phyloP scores from a whole-genome alignment of 345 rosid genomes.

The Pistacia atlantica region DNA sequence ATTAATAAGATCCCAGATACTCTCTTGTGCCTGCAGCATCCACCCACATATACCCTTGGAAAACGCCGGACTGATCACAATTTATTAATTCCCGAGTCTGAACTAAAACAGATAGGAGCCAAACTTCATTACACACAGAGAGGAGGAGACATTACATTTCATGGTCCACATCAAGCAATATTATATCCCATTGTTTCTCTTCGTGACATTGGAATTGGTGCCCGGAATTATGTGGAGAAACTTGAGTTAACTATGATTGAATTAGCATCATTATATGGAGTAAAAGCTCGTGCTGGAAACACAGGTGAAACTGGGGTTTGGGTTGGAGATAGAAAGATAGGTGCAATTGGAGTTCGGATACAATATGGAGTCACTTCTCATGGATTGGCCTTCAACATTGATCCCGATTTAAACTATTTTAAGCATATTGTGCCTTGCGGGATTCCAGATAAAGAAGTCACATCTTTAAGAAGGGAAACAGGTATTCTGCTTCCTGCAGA shows the following conservation, averaged over 20 bases:
- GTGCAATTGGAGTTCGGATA: slow-evolving; percentile 87
- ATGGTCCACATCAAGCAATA: slow-evolving; percentile 85
- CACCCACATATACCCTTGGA: slow-evolving; percentile 84
- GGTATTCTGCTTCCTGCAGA: slow-evolving; percentile 60
- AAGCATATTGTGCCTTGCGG: slow-evolving; percentile 94
- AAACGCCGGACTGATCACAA: slow-evolving; percentile 79
- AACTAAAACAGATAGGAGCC: slow-evolving; percentile 71
- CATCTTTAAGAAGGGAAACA: slow-evolving; percentile 77
- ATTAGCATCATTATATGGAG: slow-evolving; percentile 66
- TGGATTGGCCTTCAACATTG: slow-evolving; percentile 82
- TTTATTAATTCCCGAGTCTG: slow-evolving; percentile 61
- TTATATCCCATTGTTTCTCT: slow-evolving; percentile 79
- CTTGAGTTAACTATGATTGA: slow-evolving; percentile 79
- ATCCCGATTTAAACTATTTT: slow-evolving; percentile 82
- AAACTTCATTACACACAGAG: slow-evolving; percentile 87
- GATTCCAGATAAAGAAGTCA: slow-evolving; percentile 80
- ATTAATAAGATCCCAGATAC: slow-evolving; percentile 57
- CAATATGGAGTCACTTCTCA: slow-evolving; percentile 81
- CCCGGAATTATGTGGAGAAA: slow-evolving; percentile 76
- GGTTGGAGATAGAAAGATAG: slow-evolving; percentile 88
- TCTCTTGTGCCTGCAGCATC: slow-evolving; percentile 77
- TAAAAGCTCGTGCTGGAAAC: slow-evolving; percentile 64
- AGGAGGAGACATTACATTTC: slow-evolving; percentile 93
- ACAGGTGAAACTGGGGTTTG: slow-evolving; percentile 86
- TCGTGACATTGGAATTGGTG: slow-evolving; percentile 70